Evolutionary conservation across 2,329 filamentous ascomycete genomes (phyloP), one percentile per base, ranked within the genome.

Genomic region (Aspergillus fischeri): DNA sequence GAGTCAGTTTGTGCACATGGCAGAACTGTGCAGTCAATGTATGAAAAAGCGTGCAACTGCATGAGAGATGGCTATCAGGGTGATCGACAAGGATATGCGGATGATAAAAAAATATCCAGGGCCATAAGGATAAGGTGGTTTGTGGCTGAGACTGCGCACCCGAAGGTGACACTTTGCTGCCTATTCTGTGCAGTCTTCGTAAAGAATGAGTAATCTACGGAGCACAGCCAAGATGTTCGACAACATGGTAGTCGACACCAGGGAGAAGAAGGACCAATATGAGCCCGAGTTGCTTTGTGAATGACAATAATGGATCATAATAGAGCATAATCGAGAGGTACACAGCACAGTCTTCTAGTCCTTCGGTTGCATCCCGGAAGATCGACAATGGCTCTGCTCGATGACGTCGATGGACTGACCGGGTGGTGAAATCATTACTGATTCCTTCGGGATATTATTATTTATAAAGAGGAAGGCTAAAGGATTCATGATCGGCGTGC

Each of bases 321-420:
- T 7, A 27, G 25, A 27, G 5, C 28, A 29, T 29, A 11, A 14
- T 14, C 4, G 29, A 32, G 11, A 35, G 29, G 29, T 35, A 17
- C 32, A 35, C 32, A 35, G 32, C 32, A 14, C 14, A 32, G 25
- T 29, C 4, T 29, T 29, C 28, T 29, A 11, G 32, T 35, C 32
- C 5, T 35, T 35, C 32, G 4, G 14, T 24, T 9, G 41, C n/a
- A 20, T 10, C 5, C 6, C 41, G 41, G 41, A 21, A 11, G 41
- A 44, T 21, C 14, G 14, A 38, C 32, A 17, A 38, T 38, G 14
- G 32, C 32, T 38, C 10, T 7, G 41, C 5, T 5, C 27, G 17
- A 52, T 60, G 57, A 54, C 54, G 53, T 58, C 27, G 35, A 47
- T 49, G 51, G 29, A 53, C 41, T 44, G 29, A 53, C 41, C 21